Base-by-base conservation (phyloP, 495 filamentous ascomycete species). In the Penicilliopsis zonata region DNA sequence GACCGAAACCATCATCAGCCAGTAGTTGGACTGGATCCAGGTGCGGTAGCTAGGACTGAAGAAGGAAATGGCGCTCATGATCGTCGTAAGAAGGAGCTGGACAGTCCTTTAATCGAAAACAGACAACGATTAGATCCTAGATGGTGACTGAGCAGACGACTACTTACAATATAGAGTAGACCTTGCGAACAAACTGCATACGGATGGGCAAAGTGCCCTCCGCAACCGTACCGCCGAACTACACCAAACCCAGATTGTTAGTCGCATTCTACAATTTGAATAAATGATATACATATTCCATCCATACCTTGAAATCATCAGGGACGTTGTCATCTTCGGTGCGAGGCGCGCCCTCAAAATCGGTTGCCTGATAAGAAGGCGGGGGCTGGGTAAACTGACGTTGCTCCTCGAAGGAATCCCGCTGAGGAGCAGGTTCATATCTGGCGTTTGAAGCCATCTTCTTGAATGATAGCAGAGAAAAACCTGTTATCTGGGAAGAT, bases 151-250 rank as follows among this genome's bases (percentile, higher is more conserved):
- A n/a, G n/a, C n/a, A n/a, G 5, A 25, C 12, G 21, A 34, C 5
- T 13, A 54, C 74, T 62, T 62, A 82, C 71, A 88, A 58, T 47
- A 88, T 88, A 13, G 79, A 66, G 55, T 88, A 86, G 35, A 86
- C 82, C 60, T 99, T 99, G 49, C 90, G 82, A 38, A 99, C 74
- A 59, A 99, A 98, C 63, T 87, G 82, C 76, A 95, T 93, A 38
- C 90, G 80, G 55, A 98, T 94, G 40, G 90, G 84, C 47, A 96
- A 65, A 7, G 86, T 92, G 24, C 80, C 92, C 61, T 95, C 92
- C 37, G 88, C 74, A 31, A 96, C 86, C 8, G 74, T 82, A 22
- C 84, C 86, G 27, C 86, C 86, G 48, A 88, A 96, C 78, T 86
- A 42, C 17, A 31, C 7, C 15, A n/a, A n/a, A n/a, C n/a, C 41